Conservation (phyloP, 495 filamentous ascomycete species). For the Daldinia decipiens region DNA sequence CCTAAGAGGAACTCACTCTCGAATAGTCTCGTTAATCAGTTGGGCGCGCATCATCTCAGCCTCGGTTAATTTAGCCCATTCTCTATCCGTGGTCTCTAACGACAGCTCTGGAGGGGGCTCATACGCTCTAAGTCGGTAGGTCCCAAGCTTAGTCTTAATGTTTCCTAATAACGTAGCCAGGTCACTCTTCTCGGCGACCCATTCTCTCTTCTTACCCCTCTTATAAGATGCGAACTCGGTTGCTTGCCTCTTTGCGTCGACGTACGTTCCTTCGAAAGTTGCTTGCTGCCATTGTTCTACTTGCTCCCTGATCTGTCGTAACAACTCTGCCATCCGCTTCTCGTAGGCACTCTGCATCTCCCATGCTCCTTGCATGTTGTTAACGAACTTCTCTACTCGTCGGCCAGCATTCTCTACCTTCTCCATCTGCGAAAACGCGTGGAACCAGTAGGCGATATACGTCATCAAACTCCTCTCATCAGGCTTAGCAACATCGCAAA, state of each 20-base stretch:
- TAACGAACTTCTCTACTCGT: slow-evolving; percentile 97
- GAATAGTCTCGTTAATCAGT: slow-evolving; percentile 95
- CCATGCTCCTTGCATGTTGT: slow-evolving; percentile 99
- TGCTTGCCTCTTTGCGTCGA: slow-evolving; percentile 89
- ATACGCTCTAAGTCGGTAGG: slow-evolving; percentile 90
- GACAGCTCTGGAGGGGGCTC: slow-evolving; percentile 84
- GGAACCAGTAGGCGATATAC: slow-evolving; percentile 99
- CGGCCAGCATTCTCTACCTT: slow-evolving; percentile 96
- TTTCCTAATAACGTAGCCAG: slow-evolving; percentile 94
- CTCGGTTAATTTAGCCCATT: slow-evolving; percentile 81
- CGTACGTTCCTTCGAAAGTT: slow-evolving; percentile 89
- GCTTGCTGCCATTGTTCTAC: slow-evolving; percentile 77
- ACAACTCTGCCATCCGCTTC: slow-evolving; percentile 80
- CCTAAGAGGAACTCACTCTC: slow-evolving; percentile 69
- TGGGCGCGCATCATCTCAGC: slow-evolving; percentile 88
- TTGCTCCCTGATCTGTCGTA: slow-evolving; percentile 78
- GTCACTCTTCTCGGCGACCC: slow-evolving; percentile 98
- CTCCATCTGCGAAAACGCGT: slow-evolving; percentile 98
- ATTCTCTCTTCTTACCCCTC: slow-evolving; percentile 83
- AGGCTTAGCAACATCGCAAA: slow-evolving; percentile 93
- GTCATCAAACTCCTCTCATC: slow-evolving; percentile 98
- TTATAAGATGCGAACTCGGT: slow-evolving; percentile 87
- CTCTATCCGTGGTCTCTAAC: slow-evolving; percentile 79
- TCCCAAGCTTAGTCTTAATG: slow-evolving; percentile 97
- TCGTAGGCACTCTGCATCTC: slow-evolving; percentile 98